Percentiles rank a stretch among this genome's conserved stretches.
Evolutionary conservation across 768 basidiomycete species (phyloP).

Genomic region (Tricholoma sp.): DNA sequence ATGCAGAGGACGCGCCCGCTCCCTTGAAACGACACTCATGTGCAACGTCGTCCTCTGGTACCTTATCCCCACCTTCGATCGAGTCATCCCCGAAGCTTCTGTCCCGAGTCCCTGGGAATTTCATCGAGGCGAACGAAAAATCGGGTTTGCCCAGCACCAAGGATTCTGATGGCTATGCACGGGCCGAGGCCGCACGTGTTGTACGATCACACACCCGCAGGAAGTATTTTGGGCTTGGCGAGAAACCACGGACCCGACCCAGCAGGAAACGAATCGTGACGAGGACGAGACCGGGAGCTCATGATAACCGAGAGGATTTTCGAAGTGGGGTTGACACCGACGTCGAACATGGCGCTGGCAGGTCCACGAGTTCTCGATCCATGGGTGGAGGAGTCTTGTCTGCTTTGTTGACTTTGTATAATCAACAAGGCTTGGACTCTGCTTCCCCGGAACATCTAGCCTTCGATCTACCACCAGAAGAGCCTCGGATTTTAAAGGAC

Average conservation of each 20-base stretch:
- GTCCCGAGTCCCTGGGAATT: constrained; percentile 43
- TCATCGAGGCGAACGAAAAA: constrained; percentile 58
- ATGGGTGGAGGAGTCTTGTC: constrained; percentile 55
- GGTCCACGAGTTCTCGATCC: constrained; percentile 11
- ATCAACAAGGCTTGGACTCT: constrained; percentile 23
- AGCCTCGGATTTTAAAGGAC: not conserved
- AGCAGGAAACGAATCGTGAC: constrained; percentile 4
- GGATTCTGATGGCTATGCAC: constrained; percentile 10
- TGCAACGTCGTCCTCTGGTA: constrained; percentile 9
- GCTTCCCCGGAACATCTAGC: constrained; percentile 9
- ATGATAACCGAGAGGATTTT: constrained; percentile 9
- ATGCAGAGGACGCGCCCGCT: constrained; percentile 1
- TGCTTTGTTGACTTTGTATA: constrained; percentile 61
- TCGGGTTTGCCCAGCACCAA: constrained; percentile 49
- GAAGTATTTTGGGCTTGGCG: not conserved
- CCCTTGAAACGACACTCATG: constrained; percentile 10
- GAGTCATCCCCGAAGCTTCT: constrained; percentile 15
- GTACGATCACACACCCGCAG: constrained; percentile 9
- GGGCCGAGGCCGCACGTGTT: constrained; percentile 8
- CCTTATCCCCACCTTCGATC: not conserved
- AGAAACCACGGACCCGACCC: not conserved
- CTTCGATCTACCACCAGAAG: not conserved
- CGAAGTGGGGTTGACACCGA: constrained; percentile 13
- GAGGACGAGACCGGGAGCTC: constrained; percentile 11
- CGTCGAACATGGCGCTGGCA: constrained; percentile 18